phyloP scores from a whole-genome alignment of 2,329 filamentous ascomycete species.

The Trichoderma asperellum region DNA sequence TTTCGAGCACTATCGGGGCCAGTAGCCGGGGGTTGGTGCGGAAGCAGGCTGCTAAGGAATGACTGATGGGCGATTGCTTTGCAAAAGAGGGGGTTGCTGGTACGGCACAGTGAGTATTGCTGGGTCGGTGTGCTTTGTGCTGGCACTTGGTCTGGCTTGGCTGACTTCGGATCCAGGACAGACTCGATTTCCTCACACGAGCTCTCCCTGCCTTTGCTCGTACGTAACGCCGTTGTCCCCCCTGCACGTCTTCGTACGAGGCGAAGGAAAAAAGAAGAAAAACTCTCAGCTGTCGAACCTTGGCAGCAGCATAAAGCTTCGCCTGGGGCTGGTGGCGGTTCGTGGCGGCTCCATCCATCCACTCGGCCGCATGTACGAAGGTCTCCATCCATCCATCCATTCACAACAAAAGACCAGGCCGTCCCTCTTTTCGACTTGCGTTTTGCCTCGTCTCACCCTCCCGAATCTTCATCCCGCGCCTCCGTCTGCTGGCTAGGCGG shows the following conservation, averaged over 20 bases:
- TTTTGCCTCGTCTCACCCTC: slow-evolving; percentile 26
- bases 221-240: slow-evolving; percentile 13
- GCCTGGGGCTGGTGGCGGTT: slow-evolving; percentile 24
- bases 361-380: slow-evolving; percentile 19
- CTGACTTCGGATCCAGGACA: background rate
- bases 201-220: background rate
- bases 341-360: slow-evolving; percentile 24
- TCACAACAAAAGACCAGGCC: slow-evolving; percentile 21
- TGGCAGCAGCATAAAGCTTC: slow-evolving; percentile 1
- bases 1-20: background rate
- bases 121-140: background rate
- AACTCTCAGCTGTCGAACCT: slow-evolving; percentile 15
- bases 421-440: slow-evolving; percentile 20
- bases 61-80: background rate
- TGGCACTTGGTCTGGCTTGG: background rate
- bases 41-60: background rate
- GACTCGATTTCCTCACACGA: background rate
- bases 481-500: slow-evolving; percentile 6
- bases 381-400: slow-evolving; percentile 19
- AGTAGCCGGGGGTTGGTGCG: background rate
- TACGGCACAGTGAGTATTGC: background rate
- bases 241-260: background rate
- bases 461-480: slow-evolving; percentile 13
- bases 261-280: background rate
- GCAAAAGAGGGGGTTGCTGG: background rate